phyloP scores from a whole-genome alignment of 306 rosid genomes.

The Cajanus cajan region DNA sequence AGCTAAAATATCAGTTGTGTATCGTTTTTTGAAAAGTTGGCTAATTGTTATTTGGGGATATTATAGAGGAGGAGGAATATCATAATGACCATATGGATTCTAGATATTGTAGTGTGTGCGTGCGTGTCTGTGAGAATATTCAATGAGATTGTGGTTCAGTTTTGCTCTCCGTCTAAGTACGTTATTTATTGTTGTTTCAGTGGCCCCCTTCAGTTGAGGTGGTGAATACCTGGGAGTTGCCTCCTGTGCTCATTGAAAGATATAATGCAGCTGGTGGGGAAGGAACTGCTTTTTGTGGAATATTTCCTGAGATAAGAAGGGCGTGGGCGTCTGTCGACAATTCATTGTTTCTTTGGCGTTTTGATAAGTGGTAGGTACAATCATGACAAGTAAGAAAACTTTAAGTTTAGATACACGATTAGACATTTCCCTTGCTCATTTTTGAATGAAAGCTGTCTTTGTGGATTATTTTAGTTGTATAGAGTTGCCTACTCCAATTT shows the following conservation, averaged over 20 bases:
- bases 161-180: background rate
- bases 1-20: too few species aligned
- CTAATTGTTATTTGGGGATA: background rate
- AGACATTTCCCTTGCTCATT: background rate
- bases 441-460: background rate
- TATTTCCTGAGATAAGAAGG: constrained; percentile 89
- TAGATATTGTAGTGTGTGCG: background rate
- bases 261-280: constrained; percentile 96
- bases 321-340: constrained; percentile 98
- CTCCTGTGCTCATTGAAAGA: constrained; percentile 87
- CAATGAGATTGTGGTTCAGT: background rate
- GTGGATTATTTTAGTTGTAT: background rate
- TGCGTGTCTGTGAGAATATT: background rate
- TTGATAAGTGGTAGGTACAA: constrained; percentile 83
- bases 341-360: constrained; percentile 95
- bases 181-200: constrained; percentile 50
- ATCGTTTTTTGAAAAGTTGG: too few species aligned
- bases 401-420: background rate
- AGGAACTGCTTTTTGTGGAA: constrained; percentile 96
- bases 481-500: background rate
- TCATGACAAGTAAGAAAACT: background rate
- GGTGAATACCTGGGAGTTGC: constrained; percentile 82
- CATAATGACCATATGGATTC: background rate
- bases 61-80: background rate
- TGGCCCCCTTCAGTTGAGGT: constrained; percentile 97